Base-by-base conservation (phyloP, 352 stramenopile genomes). In the Elongisporangium undulatum region DNA sequence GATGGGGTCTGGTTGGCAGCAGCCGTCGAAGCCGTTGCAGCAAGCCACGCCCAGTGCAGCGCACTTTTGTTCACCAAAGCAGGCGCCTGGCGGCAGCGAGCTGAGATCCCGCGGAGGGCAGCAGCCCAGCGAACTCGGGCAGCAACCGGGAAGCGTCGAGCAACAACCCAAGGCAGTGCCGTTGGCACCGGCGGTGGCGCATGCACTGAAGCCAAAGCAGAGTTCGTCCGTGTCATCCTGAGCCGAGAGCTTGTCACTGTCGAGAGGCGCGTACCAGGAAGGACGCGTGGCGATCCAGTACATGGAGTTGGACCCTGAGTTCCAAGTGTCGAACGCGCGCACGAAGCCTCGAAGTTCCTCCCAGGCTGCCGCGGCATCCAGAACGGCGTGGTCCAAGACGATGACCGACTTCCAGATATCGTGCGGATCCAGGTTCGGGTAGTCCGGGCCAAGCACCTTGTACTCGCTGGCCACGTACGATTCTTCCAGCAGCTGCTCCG, bases 391-490 rank as follows among this genome's bases (percentile, higher is more conserved):
- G 59, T 92, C 74, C 53, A 94, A 70, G 53, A 85, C 67, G 8
- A 90, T 69, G 17, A 89, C 75, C 24, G 80, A 90, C 53, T 83
- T 82, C 85, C 85, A 94, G 53, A 92, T 82, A 53, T 92, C 80
- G 10, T 70, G 62, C 2, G 72, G 26, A 5, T 54, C 39, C 22
- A 90, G 65, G 20, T 62, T 58, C 0, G 66, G 67, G 13, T 78
- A 79, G 23, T 87, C 73, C 22, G 72, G 67, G 7, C 68, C 71
- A 48, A 90, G 57, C 48, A 87, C 62, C 20, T 67, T 61, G 61
- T 82, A 91, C 58, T 90, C 83, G 23, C 67, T 67, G 12, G 66
- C 68, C 16, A 90, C 75, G 56, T 77, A 92, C 17, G 69, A 51
- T 53, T 90, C 79, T 49, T 75, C 71, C 39, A 94, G 64, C 49